Base-by-base conservation (phyloP, 2,329 filamentous ascomycete species). In the Cadophora malorum region DNA sequence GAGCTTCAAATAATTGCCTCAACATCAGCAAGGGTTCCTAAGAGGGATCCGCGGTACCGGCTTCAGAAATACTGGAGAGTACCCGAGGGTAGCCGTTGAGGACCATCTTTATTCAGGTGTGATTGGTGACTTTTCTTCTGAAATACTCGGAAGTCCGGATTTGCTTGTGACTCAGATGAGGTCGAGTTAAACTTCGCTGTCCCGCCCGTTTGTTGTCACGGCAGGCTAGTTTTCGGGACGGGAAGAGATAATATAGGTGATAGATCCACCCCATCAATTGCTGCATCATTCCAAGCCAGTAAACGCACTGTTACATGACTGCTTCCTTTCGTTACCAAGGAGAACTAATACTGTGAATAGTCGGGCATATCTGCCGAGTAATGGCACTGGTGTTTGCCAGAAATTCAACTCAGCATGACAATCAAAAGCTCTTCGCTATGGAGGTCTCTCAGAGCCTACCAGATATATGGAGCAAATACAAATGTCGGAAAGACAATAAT, bases 401-500 rank as follows among this genome's bases (percentile, higher is more conserved):
- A n/a, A 25, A 1, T 14, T 28, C 10, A 38, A 38, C 12, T 38
- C 1, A 14, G 23, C 21, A 72, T 73, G 72, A 52, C 58, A n/a
- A 25, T 52, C 21, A 66, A 59, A 25, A 63, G 59, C 21, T 71
- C 72, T 14, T 66, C 71, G 4, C 69, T 76, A 5, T 70, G 65
- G 67, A 88, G 89, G 69, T 86, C 86, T 9, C 82, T 94, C 64
- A 87, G 88, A 69, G 83, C 88, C 14, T 86, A 92, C 73, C 92
- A 96, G 79, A 82, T 96, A 47, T 96, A 91, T 75, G 93, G 93
- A 33, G 91, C 93, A 58, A 96, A 95, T 74, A 96, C 93, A 0
- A 88, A 92, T 72, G 91, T 96, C 31, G 93, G 93, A 71, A 96
- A 96, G 82, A 96, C 93, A 0, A 87, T 96, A 38, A 85, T 94